Percentiles rank a stretch among this genome's conserved stretches.
These are phyloP conservation scores for Gossypium anomalum DNA, from an alignment of 345 rosid species.

Conservation along the genomic window DNA sequence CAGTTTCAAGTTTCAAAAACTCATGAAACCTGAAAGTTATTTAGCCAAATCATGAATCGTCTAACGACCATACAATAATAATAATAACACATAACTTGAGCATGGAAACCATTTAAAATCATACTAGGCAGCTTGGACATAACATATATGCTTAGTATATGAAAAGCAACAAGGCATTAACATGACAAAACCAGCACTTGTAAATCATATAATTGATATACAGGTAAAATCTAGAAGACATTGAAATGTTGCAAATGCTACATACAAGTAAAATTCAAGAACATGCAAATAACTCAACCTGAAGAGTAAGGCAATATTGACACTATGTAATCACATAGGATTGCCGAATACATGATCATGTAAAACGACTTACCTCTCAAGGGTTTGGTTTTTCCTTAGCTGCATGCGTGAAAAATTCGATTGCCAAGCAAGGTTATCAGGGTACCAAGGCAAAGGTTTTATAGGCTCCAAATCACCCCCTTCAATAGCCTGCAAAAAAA, in stretches of 20 bases:
- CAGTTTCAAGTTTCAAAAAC: constrained; percentile 91
- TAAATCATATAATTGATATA: not conserved
- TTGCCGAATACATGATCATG: not conserved
- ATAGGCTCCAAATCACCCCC: constrained; percentile 52
- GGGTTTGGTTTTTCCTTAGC: constrained; percentile 80
- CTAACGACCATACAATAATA: not conserved
- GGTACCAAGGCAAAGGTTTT: constrained; percentile 18
- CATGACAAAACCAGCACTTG: not conserved
- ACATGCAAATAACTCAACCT: not conserved
- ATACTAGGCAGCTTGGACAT: not conserved
- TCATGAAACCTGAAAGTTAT: constrained; percentile 73
- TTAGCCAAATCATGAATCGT: constrained; percentile 8
- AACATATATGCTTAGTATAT: not conserved
- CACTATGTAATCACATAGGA: not conserved
- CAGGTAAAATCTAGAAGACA: too few relatives aligned
- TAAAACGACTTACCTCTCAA: constrained; percentile 59
- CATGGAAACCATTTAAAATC: not conserved
- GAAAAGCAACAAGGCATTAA: not conserved
- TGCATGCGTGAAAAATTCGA: constrained; percentile 47
- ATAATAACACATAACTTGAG: not conserved
- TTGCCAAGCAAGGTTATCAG: constrained; percentile 8
- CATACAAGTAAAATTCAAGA: not conserved
- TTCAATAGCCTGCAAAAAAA: constrained; percentile 46
- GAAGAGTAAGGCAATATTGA: not conserved
- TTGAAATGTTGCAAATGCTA: too few relatives aligned